phyloP scores from a whole-genome alignment of 768 basidiomycete genomes.

The Asterophora parasitica region DNA sequence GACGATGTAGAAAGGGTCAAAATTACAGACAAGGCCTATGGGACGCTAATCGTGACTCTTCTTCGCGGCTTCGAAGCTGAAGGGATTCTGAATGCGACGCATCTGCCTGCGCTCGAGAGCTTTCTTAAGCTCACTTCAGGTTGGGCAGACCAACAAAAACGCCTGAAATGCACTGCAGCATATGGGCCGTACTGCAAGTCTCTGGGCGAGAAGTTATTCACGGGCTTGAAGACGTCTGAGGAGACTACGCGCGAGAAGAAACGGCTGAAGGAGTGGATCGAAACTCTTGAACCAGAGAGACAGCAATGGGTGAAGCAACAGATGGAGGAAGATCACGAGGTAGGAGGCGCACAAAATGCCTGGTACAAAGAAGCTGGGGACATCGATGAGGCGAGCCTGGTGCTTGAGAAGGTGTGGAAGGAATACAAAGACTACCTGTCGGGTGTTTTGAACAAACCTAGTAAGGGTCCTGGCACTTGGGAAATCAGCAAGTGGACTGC shows the following conservation, averaged over 20 bases:
- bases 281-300: conserved; percentile 19
- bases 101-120: conserved; percentile 29
- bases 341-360: conserved; percentile 16
- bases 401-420: conserved; percentile 30
- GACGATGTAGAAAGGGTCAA: conserved; percentile 28
- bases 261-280: conserved; percentile 27
- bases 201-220: conserved; percentile 28
- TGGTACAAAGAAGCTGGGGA: conserved; percentile 27
- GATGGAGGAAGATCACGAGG: conserved; percentile 18
- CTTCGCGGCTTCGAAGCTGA: conserved; percentile 28
- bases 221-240: conserved; percentile 23
- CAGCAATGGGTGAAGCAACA: conserved; percentile 17
- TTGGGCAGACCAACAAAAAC: conserved; percentile 24
- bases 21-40: conserved; percentile 29
- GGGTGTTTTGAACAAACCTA: conserved; percentile 20
- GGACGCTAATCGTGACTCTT: conserved; percentile 27
- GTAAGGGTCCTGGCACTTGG: conserved; percentile 28
- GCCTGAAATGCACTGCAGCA: conserved; percentile 15
- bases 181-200: conserved; percentile 31
- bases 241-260: conserved; percentile 25
- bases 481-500: conserved; percentile 33
- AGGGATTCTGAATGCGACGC: conserved; percentile 22
- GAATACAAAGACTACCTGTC: conserved; percentile 30
- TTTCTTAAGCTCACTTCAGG: conserved; percentile 23
- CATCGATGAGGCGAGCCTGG: conserved; percentile 20